Evolutionary conservation across 805 yeast genomes (phyloP).

Genomic region (Schwanniomyces vanrijiae): DNA sequence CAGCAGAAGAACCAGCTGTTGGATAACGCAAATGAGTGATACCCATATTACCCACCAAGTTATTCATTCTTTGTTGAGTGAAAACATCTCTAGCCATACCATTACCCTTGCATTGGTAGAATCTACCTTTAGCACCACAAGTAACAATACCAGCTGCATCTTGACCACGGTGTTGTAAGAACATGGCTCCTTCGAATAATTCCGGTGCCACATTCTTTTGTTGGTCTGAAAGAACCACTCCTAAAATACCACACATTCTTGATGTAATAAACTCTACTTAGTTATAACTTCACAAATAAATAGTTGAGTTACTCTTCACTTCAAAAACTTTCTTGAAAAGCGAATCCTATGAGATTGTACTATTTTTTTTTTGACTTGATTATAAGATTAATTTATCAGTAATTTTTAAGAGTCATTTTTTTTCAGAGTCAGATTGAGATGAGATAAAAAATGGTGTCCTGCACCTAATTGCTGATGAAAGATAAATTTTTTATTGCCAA

Average conservation of each 20-base stretch:
- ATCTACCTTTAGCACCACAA: slow-evolving; percentile 88
- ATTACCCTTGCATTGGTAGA: slow-evolving; percentile 97
- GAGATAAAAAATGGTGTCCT: neutral
- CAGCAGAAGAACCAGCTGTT: slow-evolving; percentile 94
- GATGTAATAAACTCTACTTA: neutral
- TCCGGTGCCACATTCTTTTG: slow-evolving; percentile 79
- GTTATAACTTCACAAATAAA: neutral
- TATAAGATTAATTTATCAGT: neutral
- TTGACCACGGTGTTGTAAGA: slow-evolving; percentile 95
- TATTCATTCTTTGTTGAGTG: slow-evolving; percentile 74
- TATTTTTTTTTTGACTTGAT: neutral
- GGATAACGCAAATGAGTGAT: slow-evolving; percentile 94
- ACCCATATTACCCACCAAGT: slow-evolving; percentile 91
- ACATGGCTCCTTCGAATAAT: slow-evolving; percentile 87
- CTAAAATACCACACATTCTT: slow-evolving; percentile 92
- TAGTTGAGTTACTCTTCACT: neutral
- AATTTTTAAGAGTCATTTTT: neutral
- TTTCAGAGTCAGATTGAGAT: slow-evolving; percentile 2
- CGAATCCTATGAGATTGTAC: neutral
- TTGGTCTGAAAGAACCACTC: slow-evolving; percentile 79
- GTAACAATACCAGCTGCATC: slow-evolving; percentile 99
- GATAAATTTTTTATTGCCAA: neutral
- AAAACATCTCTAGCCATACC: slow-evolving; percentile 99
- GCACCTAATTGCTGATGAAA: neutral
- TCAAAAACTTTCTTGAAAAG: neutral